These are phyloP conservation scores for Juglanconis juglandina DNA, from an alignment of 2,329 filamentous ascomycete genomes.

Conservation along the genomic window DNA sequence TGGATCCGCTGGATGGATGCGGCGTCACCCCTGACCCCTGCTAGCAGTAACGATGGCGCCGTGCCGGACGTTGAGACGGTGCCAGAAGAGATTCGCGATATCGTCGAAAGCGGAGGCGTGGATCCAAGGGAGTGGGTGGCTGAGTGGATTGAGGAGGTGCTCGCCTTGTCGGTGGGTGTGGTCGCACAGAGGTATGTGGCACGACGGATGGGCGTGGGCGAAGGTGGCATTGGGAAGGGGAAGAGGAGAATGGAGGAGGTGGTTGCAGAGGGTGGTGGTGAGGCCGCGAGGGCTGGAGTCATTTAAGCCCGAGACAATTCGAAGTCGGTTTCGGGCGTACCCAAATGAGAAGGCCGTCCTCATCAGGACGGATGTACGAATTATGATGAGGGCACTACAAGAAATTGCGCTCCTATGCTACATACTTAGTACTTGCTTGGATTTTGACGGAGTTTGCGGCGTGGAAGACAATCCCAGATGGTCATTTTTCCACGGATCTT, in stretches of 20 bases:
- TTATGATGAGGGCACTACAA: no score
- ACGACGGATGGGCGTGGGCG: constrained; percentile 90
- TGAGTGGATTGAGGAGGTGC: constrained; percentile 90
- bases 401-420: no score
- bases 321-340: no score
- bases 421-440: no score
- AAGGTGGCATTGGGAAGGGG: constrained; percentile 62
- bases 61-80: constrained; percentile 40
- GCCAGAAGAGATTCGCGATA: constrained; percentile 82
- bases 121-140: constrained; percentile 96
- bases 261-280: constrained; percentile 54
- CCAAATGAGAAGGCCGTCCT: no score
- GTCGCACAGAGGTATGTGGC: constrained; percentile 95
- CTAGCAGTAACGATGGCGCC: constrained; percentile 45
- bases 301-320: constrained; percentile 32
- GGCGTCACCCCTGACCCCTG: constrained; percentile 53
- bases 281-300: constrained; percentile 57
- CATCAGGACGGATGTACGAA: no score
- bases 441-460: no score
- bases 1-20: constrained; percentile 94
- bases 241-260: constrained; percentile 59
- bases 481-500: no score
- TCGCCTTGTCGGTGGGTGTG: constrained; percentile 74
- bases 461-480: no score
- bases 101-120: constrained; percentile 70